Evolutionary conservation across 1,139 yeast genomes (phyloP).

Genomic region (Taphrina deformans): DNA sequence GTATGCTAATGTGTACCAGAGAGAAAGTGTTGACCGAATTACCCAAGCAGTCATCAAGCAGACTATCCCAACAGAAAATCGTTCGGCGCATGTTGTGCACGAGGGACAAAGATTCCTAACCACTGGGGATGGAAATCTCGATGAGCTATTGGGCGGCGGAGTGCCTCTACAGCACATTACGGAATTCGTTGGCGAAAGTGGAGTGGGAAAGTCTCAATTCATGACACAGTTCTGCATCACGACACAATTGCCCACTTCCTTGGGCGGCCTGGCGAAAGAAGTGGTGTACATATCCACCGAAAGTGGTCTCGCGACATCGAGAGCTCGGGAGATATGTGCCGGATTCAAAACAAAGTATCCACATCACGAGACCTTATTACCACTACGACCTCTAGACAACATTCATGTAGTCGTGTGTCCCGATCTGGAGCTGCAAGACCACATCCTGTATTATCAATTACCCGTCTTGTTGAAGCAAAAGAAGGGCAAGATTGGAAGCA

Average conservation of each 20-base stretch:
- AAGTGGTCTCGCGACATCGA: conserved; percentile 63
- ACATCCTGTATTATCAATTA: conserved; percentile 67
- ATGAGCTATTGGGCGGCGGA: conserved; percentile 57
- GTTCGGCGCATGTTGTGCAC: background rate
- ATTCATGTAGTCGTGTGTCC: conserved; percentile 65
- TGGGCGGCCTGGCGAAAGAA: conserved; percentile 53
- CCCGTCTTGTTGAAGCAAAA: conserved; percentile 53
- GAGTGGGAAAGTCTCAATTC: conserved; percentile 81
- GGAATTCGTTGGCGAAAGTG: conserved; percentile 75
- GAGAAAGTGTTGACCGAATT: conserved; percentile 2
- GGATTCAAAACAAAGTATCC: conserved; percentile 29
- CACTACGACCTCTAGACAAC: conserved; percentile 49
- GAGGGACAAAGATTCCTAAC: conserved; percentile 15
- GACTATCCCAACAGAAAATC: background rate
- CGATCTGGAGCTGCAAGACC: conserved; percentile 73
- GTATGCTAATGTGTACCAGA: too few relatives aligned
- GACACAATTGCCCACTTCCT: conserved; percentile 53
- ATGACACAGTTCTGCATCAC: conserved; percentile 62
- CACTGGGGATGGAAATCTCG: conserved; percentile 62
- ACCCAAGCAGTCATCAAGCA: background rate
- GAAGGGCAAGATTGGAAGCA: conserved; percentile 51
- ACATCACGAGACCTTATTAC: conserved; percentile 1
- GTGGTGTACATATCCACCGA: conserved; percentile 78
- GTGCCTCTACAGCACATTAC: conserved; percentile 65
- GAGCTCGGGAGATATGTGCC: conserved; percentile 50